These are phyloP conservation scores for Physcomitrium patens DNA, from an alignment of 225 moss, liverwort and hornwort species.

Conservation along the genomic window DNA sequence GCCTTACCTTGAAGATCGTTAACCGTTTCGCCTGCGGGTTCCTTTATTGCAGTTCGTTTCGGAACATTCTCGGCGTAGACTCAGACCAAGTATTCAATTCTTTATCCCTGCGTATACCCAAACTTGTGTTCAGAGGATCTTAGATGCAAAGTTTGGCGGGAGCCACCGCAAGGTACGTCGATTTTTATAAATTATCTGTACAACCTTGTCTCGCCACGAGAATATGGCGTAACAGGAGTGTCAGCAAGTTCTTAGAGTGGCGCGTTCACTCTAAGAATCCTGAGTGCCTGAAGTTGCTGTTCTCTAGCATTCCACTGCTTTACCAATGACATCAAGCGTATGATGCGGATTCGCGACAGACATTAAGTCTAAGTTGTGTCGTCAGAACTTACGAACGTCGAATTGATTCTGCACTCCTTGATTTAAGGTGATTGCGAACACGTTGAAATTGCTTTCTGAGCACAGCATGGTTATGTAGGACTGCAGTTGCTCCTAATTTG, in stretches of 20 bases:
- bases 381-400: background rate
- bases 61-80: background rate
- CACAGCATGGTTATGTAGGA: too few relatives aligned
- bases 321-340: background rate
- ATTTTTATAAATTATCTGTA: background rate
- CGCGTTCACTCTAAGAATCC: background rate
- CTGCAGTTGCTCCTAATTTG: too few relatives aligned
- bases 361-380: background rate
- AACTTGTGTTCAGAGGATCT: background rate
- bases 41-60: background rate
- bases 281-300: background rate
- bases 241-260: background rate
- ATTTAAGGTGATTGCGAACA: too few relatives aligned
- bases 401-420: background rate
- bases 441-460: too few relatives aligned
- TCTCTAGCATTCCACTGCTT: background rate
- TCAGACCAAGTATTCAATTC: background rate
- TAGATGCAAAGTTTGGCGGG: conserved; percentile 27
- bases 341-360: background rate
- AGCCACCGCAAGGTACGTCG: conserved; percentile 32
- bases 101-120: background rate
- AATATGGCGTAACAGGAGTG: background rate
- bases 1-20: too few relatives aligned
- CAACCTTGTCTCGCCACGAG: background rate
- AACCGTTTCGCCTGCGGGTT: background rate